Evolutionary conservation across 768 basidiomycete genomes (phyloP), one percentile per base, ranked within the genome.

Genomic region (Kwoniella bestiolae): DNA sequence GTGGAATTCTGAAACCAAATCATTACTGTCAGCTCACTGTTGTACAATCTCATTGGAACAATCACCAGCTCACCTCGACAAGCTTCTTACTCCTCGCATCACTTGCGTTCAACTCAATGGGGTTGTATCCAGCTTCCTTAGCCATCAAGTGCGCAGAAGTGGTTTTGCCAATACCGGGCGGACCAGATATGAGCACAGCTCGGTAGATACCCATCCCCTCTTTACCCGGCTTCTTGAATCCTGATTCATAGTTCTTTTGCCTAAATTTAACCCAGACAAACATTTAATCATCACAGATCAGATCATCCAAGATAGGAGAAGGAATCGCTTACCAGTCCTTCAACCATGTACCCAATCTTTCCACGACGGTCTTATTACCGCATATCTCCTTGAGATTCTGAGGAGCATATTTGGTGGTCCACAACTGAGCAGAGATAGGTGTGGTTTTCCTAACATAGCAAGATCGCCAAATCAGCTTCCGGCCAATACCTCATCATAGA

Each of bases 151-250:
- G 96, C 2, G 95, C 96, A 66, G 90, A 90, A 1, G 94, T 96
- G 3, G 96, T 99, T 83, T 98, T 99, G 25, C 95, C 96, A 56
- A 98, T 96, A 7, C 96, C 96, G 16, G 96, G 96, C 1, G 94
- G 87, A 0, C 96, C 96, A 1, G 91, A 91, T 66, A 98, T 89
- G 69, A 99, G 83, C 1, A 97, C 85, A 4, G 92, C 93, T 25
- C 93, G 89, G 80, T 85, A 95, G 6, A 88, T 82, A 71, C 92
- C 92, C 89, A 90, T 90, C 0, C 87, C 91, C 65, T 86, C 88
- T 82, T 94, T 94, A 0, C 96, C 96, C 1, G 93, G 93, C 73
- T 94, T 96, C 82, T 92, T 97, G 83, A 97, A 98, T 1, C 85
- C 86, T 0, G 84, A 83, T 65, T 90, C 90, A 71, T 89, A 78